phyloP scores from a whole-genome alignment of 768 basidiomycete species.

The Austroboletus eburneus region DNA sequence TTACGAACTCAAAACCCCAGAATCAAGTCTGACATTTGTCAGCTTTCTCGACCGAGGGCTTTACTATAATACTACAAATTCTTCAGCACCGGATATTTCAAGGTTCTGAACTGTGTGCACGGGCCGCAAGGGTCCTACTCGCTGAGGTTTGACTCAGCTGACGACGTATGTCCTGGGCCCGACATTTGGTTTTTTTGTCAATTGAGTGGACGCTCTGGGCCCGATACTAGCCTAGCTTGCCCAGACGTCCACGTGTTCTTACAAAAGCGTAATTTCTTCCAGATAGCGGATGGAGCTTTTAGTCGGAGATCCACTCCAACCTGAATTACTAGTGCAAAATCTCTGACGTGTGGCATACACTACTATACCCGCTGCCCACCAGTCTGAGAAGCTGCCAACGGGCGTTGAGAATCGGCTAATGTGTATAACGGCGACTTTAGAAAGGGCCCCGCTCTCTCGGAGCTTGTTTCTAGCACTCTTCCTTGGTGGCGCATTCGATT shows the following conservation, averaged over 20 bases:
- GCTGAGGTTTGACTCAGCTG: too few species aligned
- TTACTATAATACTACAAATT: neutral
- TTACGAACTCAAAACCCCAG: neutral
- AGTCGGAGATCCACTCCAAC: neutral
- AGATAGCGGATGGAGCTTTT: neutral
- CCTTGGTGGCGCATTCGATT: neutral
- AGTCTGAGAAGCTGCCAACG: neutral
- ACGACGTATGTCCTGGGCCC: too few species aligned
- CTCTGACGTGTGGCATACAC: neutral
- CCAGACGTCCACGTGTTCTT: neutral
- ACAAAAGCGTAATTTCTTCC: neutral
- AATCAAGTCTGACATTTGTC: neutral
- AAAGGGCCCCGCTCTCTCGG: neutral
- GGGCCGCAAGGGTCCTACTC: too few species aligned
- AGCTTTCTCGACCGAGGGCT: neutral
- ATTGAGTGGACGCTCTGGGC: neutral
- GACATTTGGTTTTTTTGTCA: too few species aligned
- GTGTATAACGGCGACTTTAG: neutral
- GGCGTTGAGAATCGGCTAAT: neutral
- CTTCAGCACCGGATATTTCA: too few species aligned
- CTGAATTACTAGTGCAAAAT: neutral
- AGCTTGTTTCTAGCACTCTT: neutral
- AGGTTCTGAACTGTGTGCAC: too few species aligned
- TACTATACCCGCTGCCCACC: too few species aligned
- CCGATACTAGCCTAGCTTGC: neutral